These are phyloP conservation scores for Carex pumila DNA, from an alignment of 176 grass and related monocot species.

Conservation along the genomic window DNA sequence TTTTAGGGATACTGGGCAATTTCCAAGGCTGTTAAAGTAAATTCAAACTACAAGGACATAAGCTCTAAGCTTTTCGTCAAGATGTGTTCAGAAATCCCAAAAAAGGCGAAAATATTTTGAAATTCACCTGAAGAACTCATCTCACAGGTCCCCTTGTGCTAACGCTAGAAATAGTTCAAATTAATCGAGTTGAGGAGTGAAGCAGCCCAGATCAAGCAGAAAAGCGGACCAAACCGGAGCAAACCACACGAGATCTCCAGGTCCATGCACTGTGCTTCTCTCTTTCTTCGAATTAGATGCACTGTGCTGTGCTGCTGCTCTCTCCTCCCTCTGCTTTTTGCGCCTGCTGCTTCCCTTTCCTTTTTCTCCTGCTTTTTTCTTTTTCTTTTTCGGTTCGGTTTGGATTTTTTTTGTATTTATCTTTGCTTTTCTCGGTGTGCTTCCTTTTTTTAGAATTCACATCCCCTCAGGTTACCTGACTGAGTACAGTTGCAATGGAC, in stretches of 20 bases:
- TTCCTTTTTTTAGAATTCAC: neutral
- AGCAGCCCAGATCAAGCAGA: neutral
- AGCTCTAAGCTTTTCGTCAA: neutral
- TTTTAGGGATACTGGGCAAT: neutral
- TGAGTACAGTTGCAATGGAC: no score
- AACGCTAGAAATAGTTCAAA: conserved; percentile 1
- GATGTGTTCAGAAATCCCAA: neutral
- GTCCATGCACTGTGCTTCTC: conserved; percentile 7
- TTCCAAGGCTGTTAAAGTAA: neutral
- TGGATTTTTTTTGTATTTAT: conserved; percentile 6
- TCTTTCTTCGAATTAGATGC: neutral
- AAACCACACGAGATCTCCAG: conserved; percentile 7
- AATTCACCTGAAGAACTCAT: neutral
- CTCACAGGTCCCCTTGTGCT: neutral
- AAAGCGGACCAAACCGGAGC: conserved; percentile 6
- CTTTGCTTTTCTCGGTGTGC: neutral
- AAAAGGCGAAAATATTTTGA: neutral
- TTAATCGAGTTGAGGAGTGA: neutral
- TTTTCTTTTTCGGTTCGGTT: conserved; percentile 10
- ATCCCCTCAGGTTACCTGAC: no score
- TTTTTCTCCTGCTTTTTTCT: neutral
- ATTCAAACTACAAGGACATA: neutral
- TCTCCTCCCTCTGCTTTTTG: conserved; percentile 9
- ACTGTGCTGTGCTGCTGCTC: neutral
- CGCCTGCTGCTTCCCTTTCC: conserved; percentile 10